Evolutionary conservation across 202 grass and related monocot species (phyloP).

Genomic region (Panicum hallii): DNA sequence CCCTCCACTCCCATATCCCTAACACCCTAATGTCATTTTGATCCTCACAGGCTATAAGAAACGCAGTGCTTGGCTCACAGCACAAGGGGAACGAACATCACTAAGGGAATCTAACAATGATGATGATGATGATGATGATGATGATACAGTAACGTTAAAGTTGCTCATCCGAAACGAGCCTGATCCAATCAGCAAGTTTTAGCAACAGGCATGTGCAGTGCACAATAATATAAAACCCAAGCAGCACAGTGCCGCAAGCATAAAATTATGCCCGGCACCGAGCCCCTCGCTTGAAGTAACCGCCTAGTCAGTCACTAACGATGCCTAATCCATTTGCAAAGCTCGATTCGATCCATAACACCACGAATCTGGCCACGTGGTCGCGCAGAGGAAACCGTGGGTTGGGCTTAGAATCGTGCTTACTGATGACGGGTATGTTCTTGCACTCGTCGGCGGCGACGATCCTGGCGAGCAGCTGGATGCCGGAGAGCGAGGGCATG

Average conservation of each 20-base stretch:
- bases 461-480: slow-evolving; percentile 83
- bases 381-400: background rate
- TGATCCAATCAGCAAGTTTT: slow-evolving; percentile 6
- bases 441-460: slow-evolving; percentile 78
- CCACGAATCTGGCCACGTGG: background rate
- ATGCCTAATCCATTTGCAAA: background rate
- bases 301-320: background rate
- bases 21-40: background rate
- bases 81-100: background rate
- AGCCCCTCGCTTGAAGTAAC: slow-evolving; percentile 29
- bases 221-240: background rate
- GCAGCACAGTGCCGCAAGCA: background rate
- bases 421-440: slow-evolving; percentile 97
- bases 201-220: background rate
- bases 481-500: slow-evolving; percentile 91
- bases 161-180: background rate
- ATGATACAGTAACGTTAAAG: background rate
- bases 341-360: background rate
- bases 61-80: background rate
- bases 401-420: slow-evolving; percentile 13
- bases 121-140: background rate
- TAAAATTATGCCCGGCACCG: background rate
- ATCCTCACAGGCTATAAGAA: background rate
- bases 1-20: background rate
- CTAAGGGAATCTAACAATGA: slow-evolving; percentile 18